A percentile compares a stretch with the other conserved stretches of the same genome.
Evolutionary conservation across 2,329 filamentous ascomycete species (phyloP).

Genomic region (Trichoderma breve): DNA sequence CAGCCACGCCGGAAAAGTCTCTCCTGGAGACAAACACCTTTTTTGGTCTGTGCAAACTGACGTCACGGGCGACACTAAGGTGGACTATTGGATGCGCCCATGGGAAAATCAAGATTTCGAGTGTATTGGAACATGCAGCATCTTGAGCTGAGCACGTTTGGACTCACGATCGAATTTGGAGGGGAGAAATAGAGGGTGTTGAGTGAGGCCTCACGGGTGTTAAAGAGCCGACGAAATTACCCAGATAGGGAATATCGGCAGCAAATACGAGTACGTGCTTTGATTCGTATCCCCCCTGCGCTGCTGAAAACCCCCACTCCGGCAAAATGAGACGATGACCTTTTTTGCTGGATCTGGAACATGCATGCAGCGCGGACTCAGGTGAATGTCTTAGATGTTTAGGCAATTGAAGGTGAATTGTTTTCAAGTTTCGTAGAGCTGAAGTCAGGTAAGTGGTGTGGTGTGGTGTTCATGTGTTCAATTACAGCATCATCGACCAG

Average conservation of each 20-base stretch:
- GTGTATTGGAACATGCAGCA: neutral
- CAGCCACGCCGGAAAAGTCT: neutral
- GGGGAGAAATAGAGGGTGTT: too few relatives aligned
- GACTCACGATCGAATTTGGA: neutral
- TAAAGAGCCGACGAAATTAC: neutral
- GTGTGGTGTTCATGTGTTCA: neutral
- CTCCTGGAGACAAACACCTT: neutral
- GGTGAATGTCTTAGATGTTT: neutral
- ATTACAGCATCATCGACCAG: neutral
- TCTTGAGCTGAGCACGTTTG: neutral
- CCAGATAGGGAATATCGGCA: neutral
- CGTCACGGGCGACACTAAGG: constrained; percentile 9
- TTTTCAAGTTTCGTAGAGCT: neutral
- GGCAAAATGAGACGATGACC: neutral
- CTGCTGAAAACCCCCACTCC: neutral
- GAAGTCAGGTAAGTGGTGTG: neutral
- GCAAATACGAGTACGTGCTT: constrained; percentile 3
- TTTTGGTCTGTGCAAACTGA: neutral
- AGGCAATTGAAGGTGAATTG: neutral
- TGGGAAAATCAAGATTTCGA: constrained; percentile 7
- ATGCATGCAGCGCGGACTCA: neutral
- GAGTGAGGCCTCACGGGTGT: neutral
- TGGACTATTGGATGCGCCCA: neutral
- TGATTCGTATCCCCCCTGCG: constrained; percentile 2
- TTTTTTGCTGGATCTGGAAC: neutral